A percentile compares a stretch with the other conserved stretches of the same genome.
Evolutionary conservation across 2,329 filamentous ascomycete genomes (phyloP).

Genomic region (Cladophialophora yegresii): DNA sequence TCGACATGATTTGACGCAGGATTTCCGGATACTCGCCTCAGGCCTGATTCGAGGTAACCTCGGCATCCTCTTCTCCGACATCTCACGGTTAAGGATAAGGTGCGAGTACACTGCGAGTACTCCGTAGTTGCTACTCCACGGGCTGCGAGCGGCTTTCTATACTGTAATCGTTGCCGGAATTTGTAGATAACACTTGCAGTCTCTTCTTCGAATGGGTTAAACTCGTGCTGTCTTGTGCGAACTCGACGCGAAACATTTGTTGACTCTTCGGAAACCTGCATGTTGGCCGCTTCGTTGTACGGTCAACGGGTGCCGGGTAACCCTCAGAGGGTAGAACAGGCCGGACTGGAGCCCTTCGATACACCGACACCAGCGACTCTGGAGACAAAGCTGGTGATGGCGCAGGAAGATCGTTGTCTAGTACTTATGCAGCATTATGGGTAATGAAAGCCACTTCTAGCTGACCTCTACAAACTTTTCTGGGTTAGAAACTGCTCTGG

Average conservation of each 20-base stretch:
- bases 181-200: no score
- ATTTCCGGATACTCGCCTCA: not conserved
- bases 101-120: not conserved
- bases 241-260: not conserved
- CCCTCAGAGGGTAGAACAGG: not conserved
- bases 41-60: not conserved
- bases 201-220: not conserved
- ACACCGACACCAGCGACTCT: not conserved
- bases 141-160: not conserved
- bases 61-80: not conserved
- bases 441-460: not conserved
- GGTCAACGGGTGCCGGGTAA: not conserved
- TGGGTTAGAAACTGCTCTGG: not conserved
- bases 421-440: not conserved
- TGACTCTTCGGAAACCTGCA: not conserved
- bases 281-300: not conserved
- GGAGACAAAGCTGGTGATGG: not conserved
- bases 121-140: not conserved
- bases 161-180: not conserved
- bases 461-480: not conserved
- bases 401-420: not conserved
- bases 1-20: not conserved
- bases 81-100: not conserved
- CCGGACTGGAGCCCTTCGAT: constrained; percentile 1
- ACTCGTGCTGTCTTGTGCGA: constrained; percentile 1